Evolutionary conservation across 108 stramenopile genomes (phyloP), one percentile per base, ranked within the genome.

Genomic region (Cyclotella sp.): DNA sequence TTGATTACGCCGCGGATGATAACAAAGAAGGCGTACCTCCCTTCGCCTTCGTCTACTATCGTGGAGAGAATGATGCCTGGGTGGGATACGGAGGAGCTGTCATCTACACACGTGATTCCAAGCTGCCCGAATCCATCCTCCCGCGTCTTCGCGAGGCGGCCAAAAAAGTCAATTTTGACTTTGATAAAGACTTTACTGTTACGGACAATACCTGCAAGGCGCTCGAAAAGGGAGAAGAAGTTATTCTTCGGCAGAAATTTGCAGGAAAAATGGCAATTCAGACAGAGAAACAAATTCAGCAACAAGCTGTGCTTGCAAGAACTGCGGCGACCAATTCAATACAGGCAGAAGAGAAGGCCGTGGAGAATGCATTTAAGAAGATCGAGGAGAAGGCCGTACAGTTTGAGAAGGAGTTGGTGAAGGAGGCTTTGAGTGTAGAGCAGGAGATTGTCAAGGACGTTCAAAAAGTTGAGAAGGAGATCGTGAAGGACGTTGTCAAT

Each of bases 41-140:
- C 24, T 97, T 97, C 86, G 96, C 96, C 45, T 93, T 97, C 68
- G 91, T 98, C 19, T 97, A 96, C 66, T 98, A 97, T 83, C 86
- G 98, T 12, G 98, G 98, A 26, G 83, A 79, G 53, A 98, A 98
- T 70, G 98, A 98, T 76, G 98, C 98, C 6, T 98, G 98, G 98
- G 86, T 95, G 68, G 98, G 98, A 3, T 98, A 98, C 78, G 98
- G 95, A 41, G 98, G 98, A 29, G 96, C 86, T 0, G 95, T 97
- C 9, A 86, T 98, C 10, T 98, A 98, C 93, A 97, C 98, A n/a
- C 83, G 90, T 26, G 87, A 87, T 39, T 24, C 91, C 24, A 82
- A 86, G 63, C 70, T 98, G 46, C 96, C 96, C 52, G 90, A 90
- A 49, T 82, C 86, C 27, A 65, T 97, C 51, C 71, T 89, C n/a